phyloP scores from a whole-genome alignment of 2,329 filamentous ascomycete genomes.

The Plenodomus tracheiphilus region DNA sequence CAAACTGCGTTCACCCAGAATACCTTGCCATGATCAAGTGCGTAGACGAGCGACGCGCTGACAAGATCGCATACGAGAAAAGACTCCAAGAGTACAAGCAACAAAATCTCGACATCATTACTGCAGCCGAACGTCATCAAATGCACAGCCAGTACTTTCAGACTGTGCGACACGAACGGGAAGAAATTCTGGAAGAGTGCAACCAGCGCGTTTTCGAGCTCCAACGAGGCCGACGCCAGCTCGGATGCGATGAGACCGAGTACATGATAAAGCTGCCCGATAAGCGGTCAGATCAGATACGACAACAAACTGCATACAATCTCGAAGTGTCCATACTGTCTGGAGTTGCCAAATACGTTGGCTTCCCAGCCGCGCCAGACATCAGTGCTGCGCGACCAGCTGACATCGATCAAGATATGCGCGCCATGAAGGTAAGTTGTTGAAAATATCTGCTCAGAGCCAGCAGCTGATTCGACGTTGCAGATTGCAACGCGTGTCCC shows the following conservation, averaged over 20 bases:
- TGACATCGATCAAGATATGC: conserved; percentile 84
- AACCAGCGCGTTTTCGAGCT: conserved; percentile 92
- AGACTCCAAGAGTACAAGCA: conserved; percentile 74
- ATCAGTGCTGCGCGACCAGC: conserved; percentile 71
- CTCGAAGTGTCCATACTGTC: conserved; percentile 90
- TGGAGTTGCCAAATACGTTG: conserved; percentile 90
- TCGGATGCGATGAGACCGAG: conserved; percentile 76
- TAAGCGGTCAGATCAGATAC: conserved; percentile 74
- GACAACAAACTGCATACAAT: conserved; percentile 89
- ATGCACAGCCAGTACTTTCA: conserved; percentile 92
- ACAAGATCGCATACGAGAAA: conserved; percentile 76
- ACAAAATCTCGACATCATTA: conserved; percentile 69
- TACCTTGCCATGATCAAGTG: conserved; percentile 88
- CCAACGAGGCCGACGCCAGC: conserved; percentile 81
- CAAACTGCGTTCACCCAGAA: conserved; percentile 77
- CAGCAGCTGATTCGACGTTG: conserved; percentile 27
- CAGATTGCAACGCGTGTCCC: conserved; percentile 41
- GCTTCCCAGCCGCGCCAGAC: conserved; percentile 92
- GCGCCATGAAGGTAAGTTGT: conserved; percentile 79
- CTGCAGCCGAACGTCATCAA: conserved; percentile 80
- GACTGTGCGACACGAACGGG: conserved; percentile 77
- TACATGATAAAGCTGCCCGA: conserved; percentile 81
- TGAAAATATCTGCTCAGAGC: conserved; percentile 12
- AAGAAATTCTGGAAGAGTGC: conserved; percentile 75
- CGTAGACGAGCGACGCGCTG: conserved; percentile 78